Conservation (phyloP, 164 flowering plant genomes). For the Litsea cubeba region DNA sequence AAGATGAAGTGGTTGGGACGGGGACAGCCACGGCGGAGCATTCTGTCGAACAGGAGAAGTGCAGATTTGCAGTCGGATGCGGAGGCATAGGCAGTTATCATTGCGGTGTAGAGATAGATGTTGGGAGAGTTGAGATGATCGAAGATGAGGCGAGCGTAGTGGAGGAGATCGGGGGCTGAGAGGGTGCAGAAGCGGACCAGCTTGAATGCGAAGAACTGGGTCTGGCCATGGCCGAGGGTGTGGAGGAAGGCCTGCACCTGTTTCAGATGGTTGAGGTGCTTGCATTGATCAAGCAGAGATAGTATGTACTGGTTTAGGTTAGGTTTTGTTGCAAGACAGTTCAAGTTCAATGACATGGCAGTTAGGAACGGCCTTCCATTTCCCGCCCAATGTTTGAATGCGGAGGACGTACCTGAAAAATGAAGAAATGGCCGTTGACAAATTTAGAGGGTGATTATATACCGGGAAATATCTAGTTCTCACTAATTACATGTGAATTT, state of each 20-base stretch:
- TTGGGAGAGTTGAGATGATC: conserved; percentile 41
- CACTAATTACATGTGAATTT: no score
- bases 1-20: conserved; percentile 51
- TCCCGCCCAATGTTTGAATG: no score
- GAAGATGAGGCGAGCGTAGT: conserved; percentile 21
- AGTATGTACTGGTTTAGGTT: conserved; percentile 3
- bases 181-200: conserved; percentile 35
- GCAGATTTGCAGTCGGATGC: conserved; percentile 15
- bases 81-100: conserved; percentile 51
- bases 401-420: no score
- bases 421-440: no score
- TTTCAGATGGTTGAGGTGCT: conserved; percentile 47
- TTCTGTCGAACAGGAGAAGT: conserved; percentile 15
- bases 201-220: conserved; percentile 59
- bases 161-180: not conserved
- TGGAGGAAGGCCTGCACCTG: conserved; percentile 58
- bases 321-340: not conserved
- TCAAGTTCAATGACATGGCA: not conserved
- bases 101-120: conserved; percentile 48
- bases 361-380: not conserved
- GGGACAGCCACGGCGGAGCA: conserved; percentile 33
- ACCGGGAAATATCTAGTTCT: no score
- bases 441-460: no score
- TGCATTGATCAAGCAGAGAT: conserved; percentile 34
- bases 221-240: conserved; percentile 44